phyloP scores from a whole-genome alignment of 2,329 filamentous ascomycete genomes.

The Calonectria crousiana region DNA sequence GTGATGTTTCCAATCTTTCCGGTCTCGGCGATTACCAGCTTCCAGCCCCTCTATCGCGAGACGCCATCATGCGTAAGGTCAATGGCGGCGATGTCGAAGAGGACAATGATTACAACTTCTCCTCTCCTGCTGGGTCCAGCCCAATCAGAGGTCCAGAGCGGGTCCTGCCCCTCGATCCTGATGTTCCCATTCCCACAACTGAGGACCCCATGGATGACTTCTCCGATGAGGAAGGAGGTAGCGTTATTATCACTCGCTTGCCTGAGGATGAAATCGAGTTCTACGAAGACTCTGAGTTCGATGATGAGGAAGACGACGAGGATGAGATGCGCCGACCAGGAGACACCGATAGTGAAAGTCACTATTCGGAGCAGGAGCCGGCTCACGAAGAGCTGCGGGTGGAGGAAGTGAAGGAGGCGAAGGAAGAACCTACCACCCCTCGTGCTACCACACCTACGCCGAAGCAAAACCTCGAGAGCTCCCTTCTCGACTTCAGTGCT shows the following conservation, averaged over 20 bases:
- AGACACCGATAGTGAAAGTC: constrained; percentile 55
- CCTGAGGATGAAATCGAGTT: constrained; percentile 74
- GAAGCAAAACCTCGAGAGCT: constrained; percentile 37
- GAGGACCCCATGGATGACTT: constrained; percentile 73
- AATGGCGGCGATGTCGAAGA: constrained; percentile 70
- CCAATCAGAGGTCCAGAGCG: constrained; percentile 62
- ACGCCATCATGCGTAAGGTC: constrained; percentile 91
- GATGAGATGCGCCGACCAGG: constrained; percentile 60
- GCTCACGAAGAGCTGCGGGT: constrained; percentile 36
- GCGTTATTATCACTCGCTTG: constrained; percentile 76
- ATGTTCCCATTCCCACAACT: constrained; percentile 89
- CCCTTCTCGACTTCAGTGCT: constrained; percentile 54
- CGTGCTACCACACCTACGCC: constrained; percentile 53
- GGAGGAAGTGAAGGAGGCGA: constrained; percentile 33
- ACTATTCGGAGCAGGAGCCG: constrained; percentile 49
- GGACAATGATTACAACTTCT: constrained; percentile 74
- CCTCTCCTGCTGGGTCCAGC: constrained; percentile 70
- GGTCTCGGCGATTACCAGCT: constrained; percentile 73
- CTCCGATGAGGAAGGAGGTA: constrained; percentile 65
- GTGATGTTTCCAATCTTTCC: constrained; percentile 70
- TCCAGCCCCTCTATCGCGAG: constrained; percentile 86
- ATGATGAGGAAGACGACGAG: constrained; percentile 75
- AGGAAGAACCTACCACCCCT: constrained; percentile 66
- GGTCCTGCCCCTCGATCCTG: constrained; percentile 79
- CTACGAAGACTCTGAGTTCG: constrained; percentile 59